Evolutionary conservation across 1,284 basidiomycete genomes (phyloP).

Genomic region (Apiotrichum brassicae): DNA sequence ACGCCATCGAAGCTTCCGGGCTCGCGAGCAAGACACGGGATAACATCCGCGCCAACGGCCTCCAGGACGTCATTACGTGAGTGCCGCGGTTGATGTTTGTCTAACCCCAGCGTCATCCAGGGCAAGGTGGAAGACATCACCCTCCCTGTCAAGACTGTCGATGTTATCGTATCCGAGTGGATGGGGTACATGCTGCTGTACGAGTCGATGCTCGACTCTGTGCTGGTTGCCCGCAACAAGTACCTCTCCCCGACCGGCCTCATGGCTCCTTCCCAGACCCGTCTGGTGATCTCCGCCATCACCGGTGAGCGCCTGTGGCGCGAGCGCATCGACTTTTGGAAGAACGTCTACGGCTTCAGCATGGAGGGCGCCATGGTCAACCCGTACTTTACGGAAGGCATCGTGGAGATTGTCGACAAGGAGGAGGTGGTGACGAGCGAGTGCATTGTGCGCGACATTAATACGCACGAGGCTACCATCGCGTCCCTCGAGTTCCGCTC

Average conservation of each 20-base stretch:
- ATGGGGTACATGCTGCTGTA: constrained; percentile 91
- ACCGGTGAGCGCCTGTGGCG: constrained; percentile 67
- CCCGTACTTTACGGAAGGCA: constrained; percentile 64
- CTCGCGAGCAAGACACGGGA: constrained; percentile 75
- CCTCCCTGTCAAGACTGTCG: constrained; percentile 68
- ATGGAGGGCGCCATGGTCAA: constrained; percentile 63
- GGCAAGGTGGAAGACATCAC: constrained; percentile 82
- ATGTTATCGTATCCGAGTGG: constrained; percentile 95
- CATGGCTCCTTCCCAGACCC: constrained; percentile 87
- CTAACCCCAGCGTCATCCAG: constrained; percentile 59
- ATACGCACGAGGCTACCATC: constrained; percentile 58
- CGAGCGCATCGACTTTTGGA: constrained; percentile 82
- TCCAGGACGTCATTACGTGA: constrained; percentile 68
- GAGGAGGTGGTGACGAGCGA: constrained; percentile 65
- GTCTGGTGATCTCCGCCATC: constrained; percentile 75
- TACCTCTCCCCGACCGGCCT: constrained; percentile 62
- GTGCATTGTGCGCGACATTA: constrained; percentile 60
- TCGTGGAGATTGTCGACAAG: constrained; percentile 69
- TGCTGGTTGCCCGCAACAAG: constrained; percentile 50
- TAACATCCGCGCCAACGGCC: constrained; percentile 74
- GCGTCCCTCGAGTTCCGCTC: constrained; percentile 73
- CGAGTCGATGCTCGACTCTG: constrained; percentile 96
- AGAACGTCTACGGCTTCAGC: constrained; percentile 85
- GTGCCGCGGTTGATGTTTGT: constrained; percentile 24
- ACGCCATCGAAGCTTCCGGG: constrained; percentile 86